Evolutionary conservation across 345 rosid species (phyloP), one percentile per base, ranked within the genome.

Genomic region (Excoecaria agallocha): DNA sequence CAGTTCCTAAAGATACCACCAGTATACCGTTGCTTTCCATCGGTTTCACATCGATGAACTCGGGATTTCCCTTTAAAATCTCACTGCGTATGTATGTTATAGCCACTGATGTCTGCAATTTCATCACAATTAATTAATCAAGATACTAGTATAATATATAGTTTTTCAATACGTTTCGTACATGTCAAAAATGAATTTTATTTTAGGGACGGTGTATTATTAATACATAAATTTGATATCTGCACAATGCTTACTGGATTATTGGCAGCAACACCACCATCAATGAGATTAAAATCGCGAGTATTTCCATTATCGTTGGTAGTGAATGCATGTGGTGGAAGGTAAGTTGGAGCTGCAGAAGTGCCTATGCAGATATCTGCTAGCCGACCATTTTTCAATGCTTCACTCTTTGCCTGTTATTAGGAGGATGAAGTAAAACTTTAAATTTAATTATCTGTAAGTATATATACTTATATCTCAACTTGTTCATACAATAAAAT

Each of bases 261-360:
- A 55, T 78, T 76, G 9, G 82, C 85, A 1, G 73, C 80, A 41
- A 82, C 78, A 3, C 70, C 85, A 37, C 82, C 85, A 59, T 82
- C 85, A 24, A 79, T 17, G 10, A 82, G 82, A 37, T 82, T 70
- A 35, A 76, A 82, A 17, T 16, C 46, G 12, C 55, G 54, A 19
- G 30, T 69, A 3, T 51, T 39, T 10, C 68, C 46, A 0, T 46
- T 30, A 39, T 82, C 75, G 48, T 59, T 55, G 35, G 51, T 75
- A 12, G 66, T 39, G 46, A 82, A 82, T 30, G 52, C 22, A 74
- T 76, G 70, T 3, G 82, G 66, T 10, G 82, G 80, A 4, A 78
- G n/a, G 70, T 19, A 82, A 0, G 76, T 72, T 15, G 78, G 82
- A 37, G 82, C 85, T 10, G 85, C 77, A 19, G 84, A 78, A 38